Evolutionary conservation across 306 rosid species (phyloP).

Genomic region (Fagus sylvatica): DNA sequence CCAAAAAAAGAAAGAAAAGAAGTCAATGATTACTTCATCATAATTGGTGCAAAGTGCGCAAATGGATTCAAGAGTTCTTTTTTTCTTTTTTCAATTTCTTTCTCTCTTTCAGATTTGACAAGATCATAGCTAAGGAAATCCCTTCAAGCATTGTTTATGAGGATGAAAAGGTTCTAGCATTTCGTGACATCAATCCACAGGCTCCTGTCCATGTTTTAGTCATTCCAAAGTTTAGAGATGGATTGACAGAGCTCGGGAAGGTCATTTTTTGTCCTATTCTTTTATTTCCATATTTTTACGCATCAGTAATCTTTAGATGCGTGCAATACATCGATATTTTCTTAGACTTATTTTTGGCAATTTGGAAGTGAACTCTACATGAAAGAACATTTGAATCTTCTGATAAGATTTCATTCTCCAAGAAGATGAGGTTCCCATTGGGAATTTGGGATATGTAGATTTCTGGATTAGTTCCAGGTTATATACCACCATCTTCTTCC

Average conservation of each 20-base stretch:
- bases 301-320: background rate
- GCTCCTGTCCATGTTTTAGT: slow-evolving; percentile 90
- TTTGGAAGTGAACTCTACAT: background rate
- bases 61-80: background rate
- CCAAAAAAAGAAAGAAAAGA: background rate
- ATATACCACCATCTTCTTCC: background rate
- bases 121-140: slow-evolving; percentile 89
- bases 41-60: background rate
- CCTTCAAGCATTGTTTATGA: slow-evolving; percentile 75
- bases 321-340: background rate
- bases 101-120: slow-evolving; percentile 67
- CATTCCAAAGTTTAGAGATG: slow-evolving; percentile 88
- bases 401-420: background rate
- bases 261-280: slow-evolving; percentile 34
- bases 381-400: background rate
- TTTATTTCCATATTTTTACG: background rate
- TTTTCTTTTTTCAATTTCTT: background rate
- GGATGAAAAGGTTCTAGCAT: slow-evolving; percentile 79
- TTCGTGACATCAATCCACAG: slow-evolving; percentile 77
- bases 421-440: background rate
- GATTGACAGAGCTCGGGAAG: slow-evolving; percentile 76
- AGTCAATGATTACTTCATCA: background rate
- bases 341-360: background rate
- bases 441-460: background rate
- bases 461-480: background rate